A percentile compares a stretch with the other conserved stretches of the same genome.
Conservation (phyloP, 345 rosid species). For the Microthlaspi erraticum region DNA sequence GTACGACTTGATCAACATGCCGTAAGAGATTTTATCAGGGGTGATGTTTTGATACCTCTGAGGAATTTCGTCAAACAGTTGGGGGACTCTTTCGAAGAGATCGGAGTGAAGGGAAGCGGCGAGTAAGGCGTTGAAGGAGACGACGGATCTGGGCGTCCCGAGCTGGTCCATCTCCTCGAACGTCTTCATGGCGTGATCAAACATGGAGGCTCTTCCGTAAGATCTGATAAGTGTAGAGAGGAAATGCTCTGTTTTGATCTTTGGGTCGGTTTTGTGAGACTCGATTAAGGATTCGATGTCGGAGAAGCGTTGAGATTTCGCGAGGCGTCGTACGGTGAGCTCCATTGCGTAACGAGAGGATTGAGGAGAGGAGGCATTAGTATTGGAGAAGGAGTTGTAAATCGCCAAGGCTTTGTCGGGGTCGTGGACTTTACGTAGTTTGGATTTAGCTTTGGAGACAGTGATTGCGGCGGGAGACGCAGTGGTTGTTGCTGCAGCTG, state of each 20-base stretch:
- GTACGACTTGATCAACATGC: constrained; percentile 69
- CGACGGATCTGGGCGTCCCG: constrained; percentile 62
- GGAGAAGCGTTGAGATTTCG: constrained; percentile 67
- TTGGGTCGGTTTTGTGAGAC: constrained; percentile 65
- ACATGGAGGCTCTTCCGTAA: constrained; percentile 73
- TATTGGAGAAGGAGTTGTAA: constrained; percentile 59
- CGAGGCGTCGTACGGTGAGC: constrained; percentile 74
- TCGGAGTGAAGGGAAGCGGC: constrained; percentile 56
- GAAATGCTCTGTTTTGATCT: constrained; percentile 63
- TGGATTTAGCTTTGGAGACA: constrained; percentile 66
- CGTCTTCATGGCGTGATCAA: constrained; percentile 59
- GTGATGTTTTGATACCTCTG: constrained; percentile 45
- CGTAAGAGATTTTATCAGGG: constrained; percentile 73
- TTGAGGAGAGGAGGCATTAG: constrained; percentile 47
- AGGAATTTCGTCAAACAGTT: constrained; percentile 63
- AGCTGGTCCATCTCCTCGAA: constrained; percentile 64
- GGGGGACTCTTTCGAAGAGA: constrained; percentile 54
- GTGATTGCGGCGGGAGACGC: constrained; percentile 47
- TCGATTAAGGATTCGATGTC: constrained; percentile 68
- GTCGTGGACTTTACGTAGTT: constrained; percentile 66
- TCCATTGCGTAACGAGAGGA: constrained; percentile 78
- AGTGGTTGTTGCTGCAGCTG: neutral
- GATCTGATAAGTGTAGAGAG: constrained; percentile 74
- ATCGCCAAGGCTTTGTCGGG: constrained; percentile 79
- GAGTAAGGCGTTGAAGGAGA: constrained; percentile 68